Conservation (phyloP, 2,329 filamentous ascomycete species). For the Diaporthe amygdali region DNA sequence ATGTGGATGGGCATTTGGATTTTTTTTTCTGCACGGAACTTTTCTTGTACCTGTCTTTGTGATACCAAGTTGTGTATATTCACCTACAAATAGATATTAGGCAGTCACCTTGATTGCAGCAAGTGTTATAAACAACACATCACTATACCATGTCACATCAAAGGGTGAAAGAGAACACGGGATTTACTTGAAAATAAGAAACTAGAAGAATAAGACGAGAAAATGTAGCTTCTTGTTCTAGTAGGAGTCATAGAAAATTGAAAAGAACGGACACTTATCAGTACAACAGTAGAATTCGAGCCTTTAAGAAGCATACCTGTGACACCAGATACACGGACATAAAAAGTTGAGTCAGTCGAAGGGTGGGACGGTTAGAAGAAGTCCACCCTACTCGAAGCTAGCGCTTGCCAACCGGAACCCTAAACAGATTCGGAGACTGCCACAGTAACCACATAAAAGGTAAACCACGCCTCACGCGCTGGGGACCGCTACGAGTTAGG, state of each 20-base stretch:
- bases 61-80: slow-evolving; percentile 7
- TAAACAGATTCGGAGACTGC: too few species aligned
- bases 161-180: too few species aligned
- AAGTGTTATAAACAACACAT: background rate
- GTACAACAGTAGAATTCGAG: background rate
- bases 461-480: too few species aligned
- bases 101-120: background rate
- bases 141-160: background rate
- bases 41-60: slow-evolving; percentile 5
- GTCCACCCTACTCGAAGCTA: too few species aligned
- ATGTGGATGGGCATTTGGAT: background rate
- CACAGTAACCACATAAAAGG: too few species aligned
- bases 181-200: background rate
- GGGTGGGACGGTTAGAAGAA: too few species aligned
- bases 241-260: background rate
- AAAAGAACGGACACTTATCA: background rate
- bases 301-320: too few species aligned
- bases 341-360: too few species aligned
- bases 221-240: background rate
- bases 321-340: background rate
- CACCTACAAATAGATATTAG: background rate
- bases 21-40: background rate
- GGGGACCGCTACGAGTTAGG: too few species aligned
- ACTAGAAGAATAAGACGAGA: background rate
- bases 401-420: too few species aligned